Base-by-base conservation (phyloP, 2,329 filamentous ascomycete genomes). In the Microascus cirrosus region DNA sequence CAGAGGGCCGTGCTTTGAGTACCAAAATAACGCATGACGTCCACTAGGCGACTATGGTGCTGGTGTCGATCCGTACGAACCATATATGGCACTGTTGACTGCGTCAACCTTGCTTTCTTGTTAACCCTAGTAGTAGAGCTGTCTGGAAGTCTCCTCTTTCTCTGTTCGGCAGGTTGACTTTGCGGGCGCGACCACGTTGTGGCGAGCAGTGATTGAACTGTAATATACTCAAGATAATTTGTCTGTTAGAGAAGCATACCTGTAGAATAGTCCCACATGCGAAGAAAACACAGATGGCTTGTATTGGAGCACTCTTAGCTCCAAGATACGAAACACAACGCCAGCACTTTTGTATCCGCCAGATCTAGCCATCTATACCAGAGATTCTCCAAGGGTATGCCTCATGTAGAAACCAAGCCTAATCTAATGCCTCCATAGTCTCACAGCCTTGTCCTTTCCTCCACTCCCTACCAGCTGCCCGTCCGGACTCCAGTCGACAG, bases 401-500 rank as follows among this genome's bases (percentile, higher is more conserved):
- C 55, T 56, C 18, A 53, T 28, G 25, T 10, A 6, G n/a, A 42
- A 42, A n/a, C 39, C 45, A 24, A 50, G 6, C 20, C 22, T 22
- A 22, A 25, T 55, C 67, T 73, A 87, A 68, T 85, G 83, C 63
- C 81, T 77, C 84, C 84, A 88, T 50, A 86, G 70, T 63, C 83
- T 75, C 22, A 87, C 82, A 2, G 83, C 83, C 70, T 95, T 96
- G 71, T 99, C 94, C 69, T 93, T 93, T 11, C 94, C 94, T 58
- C 92, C 94, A 69, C 91, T 96, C 20, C 86, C 91, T 18, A 97
- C 92, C 64, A 86, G 85, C 64, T 90, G 82, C 10, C 94, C 94
- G 69, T 96, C 92, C 0, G 90, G 87, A 64, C 89, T 92, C 94
- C 93, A 97, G 69, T 97, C 93, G 13, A 96, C 85, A 0, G 92